Evolutionary conservation across 176 grass and related monocot genomes (phyloP), one percentile per base, ranked within the genome.

Genomic region (Oryza longistaminata): DNA sequence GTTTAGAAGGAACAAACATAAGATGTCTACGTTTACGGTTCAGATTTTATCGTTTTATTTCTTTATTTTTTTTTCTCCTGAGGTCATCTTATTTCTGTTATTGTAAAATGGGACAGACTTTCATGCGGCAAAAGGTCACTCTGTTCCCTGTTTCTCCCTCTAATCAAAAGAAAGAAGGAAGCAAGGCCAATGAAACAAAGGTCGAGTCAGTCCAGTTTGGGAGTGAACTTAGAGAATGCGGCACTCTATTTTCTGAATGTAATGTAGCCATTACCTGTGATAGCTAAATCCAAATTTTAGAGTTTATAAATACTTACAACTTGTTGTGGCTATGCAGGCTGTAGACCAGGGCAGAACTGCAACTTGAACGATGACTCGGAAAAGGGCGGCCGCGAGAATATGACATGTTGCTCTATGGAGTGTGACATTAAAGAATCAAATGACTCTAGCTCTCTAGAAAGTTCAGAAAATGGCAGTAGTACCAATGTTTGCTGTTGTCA

Each of bases 111-210:
- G 71, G 81, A 78, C 96, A 99, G 96, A 99, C 96, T 69, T 94
- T 99, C 82, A 83, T 99, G 93, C 84, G 96, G 81, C 96, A 99
- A 85, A 99, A 94, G 91, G 80, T 92, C 49, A 91, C 84, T 86
- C 86, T 99, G 62, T 89, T 86, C 13, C 86, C 91, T 89, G 29
- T 85, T 77, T 90, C 85, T 87, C 61, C 70, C 81, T 83, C 86
- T 90, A 83, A 74, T 92, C 78, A 34, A 74, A 45, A 81, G 82
- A 92, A 91, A 78, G 89, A 95, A 79, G 81, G 75, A 88, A 91
- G 74, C 68, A 76, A 78, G 42, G 66, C 77, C 73, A 85, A 34
- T 77, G 85, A 86, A 81, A 49, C 79, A 62, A 90, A 92, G 83
- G 76, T 87, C 17, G 66, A 85, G 67, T 85, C 90, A 82, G 46